Base-by-base conservation (phyloP, 768 basidiomycete genomes). In the Fomitopsis pulvina region DNA sequence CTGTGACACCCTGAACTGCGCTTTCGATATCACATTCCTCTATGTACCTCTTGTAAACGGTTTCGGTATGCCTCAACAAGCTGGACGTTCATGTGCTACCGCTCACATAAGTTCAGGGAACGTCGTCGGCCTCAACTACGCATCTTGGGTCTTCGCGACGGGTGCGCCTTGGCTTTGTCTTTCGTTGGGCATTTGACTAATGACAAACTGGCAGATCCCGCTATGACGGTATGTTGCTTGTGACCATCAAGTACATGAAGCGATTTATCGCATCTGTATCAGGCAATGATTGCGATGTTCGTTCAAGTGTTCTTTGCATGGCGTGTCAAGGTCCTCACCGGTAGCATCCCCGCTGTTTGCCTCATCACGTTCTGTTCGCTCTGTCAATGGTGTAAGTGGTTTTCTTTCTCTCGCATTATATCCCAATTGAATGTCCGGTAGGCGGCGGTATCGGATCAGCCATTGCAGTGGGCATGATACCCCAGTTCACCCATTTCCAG, bases 221-320 rank as follows among this genome's bases (percentile, higher is more conserved):
- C 69, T 0, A 58, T 71, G 55, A 78, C 75, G 11, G 75, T 76
- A 18, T 53, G 65, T 53, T 6, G n/a, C n/a, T 16, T 34, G 2
- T 14, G 14, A 21, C 4, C 3, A n/a, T 18, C 18, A 14, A 8
- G 0, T 41, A 41, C 11, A 41, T n/a, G n/a, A n/a, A n/a, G n/a
- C n/a, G n/a, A n/a, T n/a, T n/a, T n/a, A n/a, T n/a, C n/a, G n/a
- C n/a, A n/a, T n/a, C n/a, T n/a, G n/a, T n/a, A n/a, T n/a, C 53
- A 77, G 76, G 75, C 69, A 4, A 66, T 78, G 47, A 73, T 73
- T 27, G 73, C 71, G 1, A 52, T 65, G 4, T 55, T 69, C 11
- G 75, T 76, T 5, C 76, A 78, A 46, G 51, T 71, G 4, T 79
- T 78, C 56, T 76, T 75, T 41, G 72, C 73, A 4, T 72, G 70